Evolutionary conservation across 2,329 filamentous ascomycete species (phyloP).

Genomic region (Orbilia blumenaviensis): DNA sequence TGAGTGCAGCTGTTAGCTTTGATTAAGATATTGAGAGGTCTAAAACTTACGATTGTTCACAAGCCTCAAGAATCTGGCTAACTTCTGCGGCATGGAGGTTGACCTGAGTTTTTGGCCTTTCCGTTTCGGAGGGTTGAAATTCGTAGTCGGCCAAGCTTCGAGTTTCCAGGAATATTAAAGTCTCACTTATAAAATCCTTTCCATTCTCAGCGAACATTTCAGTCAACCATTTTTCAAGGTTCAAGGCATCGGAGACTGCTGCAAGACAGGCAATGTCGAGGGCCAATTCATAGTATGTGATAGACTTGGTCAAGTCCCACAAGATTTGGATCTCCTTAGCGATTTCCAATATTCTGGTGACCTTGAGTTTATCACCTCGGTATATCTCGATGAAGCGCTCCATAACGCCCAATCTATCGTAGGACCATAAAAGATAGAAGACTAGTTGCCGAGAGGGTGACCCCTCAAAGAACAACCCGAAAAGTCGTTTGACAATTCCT

Average conservation of each 20-base stretch:
- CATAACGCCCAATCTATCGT: conserved; percentile 86
- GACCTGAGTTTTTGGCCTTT: conserved; percentile 28
- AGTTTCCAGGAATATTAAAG: conserved; percentile 68
- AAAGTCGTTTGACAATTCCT: conserved; percentile 63
- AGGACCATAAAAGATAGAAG: conserved; percentile 88
- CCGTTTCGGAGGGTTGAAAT: conserved; percentile 45
- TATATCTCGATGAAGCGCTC: conserved; percentile 74
- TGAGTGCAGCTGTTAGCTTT: neutral
- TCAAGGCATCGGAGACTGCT: conserved; percentile 56
- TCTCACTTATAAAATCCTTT: conserved; percentile 67
- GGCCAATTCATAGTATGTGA: conserved; percentile 54
- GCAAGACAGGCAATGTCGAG: conserved; percentile 57
- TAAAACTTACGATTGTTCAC: conserved; percentile 50
- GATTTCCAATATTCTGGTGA: conserved; percentile 58
- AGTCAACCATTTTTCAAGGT: conserved; percentile 57
- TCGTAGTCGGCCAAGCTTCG: conserved; percentile 50
- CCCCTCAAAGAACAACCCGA: conserved; percentile 58
- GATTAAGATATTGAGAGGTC: neutral
- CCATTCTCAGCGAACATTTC: conserved; percentile 57
- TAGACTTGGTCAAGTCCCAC: conserved; percentile 56
- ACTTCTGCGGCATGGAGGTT: conserved; percentile 50
- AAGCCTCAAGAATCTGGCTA: conserved; percentile 43
- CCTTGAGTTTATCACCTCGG: conserved; percentile 55
- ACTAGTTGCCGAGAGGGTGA: conserved; percentile 65
- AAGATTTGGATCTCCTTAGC: conserved; percentile 57